Evolutionary conservation across 768 basidiomycete genomes (phyloP).

Genomic region (Ramaria sp.): DNA sequence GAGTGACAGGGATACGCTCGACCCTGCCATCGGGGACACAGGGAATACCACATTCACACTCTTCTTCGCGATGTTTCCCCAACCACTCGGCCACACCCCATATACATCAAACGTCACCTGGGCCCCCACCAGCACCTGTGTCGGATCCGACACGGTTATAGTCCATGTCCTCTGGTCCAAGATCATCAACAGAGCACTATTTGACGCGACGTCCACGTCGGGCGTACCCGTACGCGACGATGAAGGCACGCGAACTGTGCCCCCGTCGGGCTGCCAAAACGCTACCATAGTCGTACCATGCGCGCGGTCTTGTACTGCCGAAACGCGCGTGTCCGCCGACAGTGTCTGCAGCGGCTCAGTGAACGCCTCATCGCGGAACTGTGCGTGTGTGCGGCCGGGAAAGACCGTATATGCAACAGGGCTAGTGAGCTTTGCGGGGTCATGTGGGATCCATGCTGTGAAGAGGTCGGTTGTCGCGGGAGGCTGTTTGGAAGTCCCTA

Average conservation of each 20-base stretch:
- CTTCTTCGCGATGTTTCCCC: slow-evolving; percentile 14
- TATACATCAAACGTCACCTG: slow-evolving; percentile 26
- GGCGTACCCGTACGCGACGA: slow-evolving; percentile 4
- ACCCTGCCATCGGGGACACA: neutral
- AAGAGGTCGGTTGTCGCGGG: slow-evolving; percentile 51
- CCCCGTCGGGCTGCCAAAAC: slow-evolving; percentile 45
- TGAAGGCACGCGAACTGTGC: slow-evolving; percentile 26
- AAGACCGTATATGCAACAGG: slow-evolving; percentile 44
- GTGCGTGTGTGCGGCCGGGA: slow-evolving; percentile 34
- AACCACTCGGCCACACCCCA: slow-evolving; percentile 8
- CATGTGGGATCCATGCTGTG: slow-evolving; percentile 45
- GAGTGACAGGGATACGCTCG: neutral
- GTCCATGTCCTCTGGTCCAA: slow-evolving; percentile 30
- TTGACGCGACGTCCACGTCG: neutral
- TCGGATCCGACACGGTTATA: slow-evolving; percentile 56
- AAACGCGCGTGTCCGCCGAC: slow-evolving; percentile 36
- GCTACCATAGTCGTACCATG: slow-evolving; percentile 36
- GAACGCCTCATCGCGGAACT: slow-evolving; percentile 30
- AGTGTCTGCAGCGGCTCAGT: slow-evolving; percentile 25
- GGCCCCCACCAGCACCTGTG: slow-evolving; percentile 35
- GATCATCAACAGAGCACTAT: slow-evolving; percentile 25
- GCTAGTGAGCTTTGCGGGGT: slow-evolving; percentile 14
- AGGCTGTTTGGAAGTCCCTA: slow-evolving; percentile 54
- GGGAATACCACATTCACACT: slow-evolving; percentile 33
- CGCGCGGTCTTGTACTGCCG: slow-evolving; percentile 38